Evolutionary conservation across 768 basidiomycete genomes (phyloP).

Genomic region (Boletus edulis): DNA sequence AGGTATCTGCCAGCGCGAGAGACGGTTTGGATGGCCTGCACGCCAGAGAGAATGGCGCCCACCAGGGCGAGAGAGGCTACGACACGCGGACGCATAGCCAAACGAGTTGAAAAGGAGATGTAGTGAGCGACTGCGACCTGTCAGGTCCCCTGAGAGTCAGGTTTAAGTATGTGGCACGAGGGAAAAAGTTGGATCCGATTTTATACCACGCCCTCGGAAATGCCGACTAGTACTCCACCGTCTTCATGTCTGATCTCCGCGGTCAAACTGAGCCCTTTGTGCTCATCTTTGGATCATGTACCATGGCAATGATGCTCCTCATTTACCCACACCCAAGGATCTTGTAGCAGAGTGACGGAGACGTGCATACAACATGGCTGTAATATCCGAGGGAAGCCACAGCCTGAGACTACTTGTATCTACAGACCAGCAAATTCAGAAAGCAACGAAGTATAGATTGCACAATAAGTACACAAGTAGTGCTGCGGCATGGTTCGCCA

Average conservation of each 20-base stretch:
- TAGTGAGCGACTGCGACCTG: slow-evolving; percentile 1
- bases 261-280: too few species aligned
- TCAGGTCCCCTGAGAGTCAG: too few species aligned
- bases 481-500: slow-evolving; percentile 36
- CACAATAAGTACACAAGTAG: slow-evolving; percentile 40
- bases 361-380: too few species aligned
- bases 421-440: slow-evolving; percentile 1
- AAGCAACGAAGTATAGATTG: slow-evolving; percentile 35
- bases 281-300: too few species aligned
- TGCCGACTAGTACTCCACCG: too few species aligned
- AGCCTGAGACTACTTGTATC: too few species aligned
- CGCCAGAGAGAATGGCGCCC: slow-evolving; percentile 43
- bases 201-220: background rate
- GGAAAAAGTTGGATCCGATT: background rate
- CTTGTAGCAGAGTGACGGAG: too few species aligned
- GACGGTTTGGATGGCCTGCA: slow-evolving; percentile 67
- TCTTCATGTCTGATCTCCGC: too few species aligned
- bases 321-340: too few species aligned
- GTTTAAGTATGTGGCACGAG: background rate
- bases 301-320: too few species aligned
- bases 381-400: too few species aligned
- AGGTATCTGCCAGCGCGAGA: slow-evolving; percentile 76
- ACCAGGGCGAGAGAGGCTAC: slow-evolving; percentile 34
- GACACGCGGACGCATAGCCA: slow-evolving; percentile 27
- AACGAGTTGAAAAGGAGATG: slow-evolving; percentile 7